These are phyloP conservation scores for Kwoniella bestiolae DNA, from an alignment of 768 basidiomycete genomes.

Conservation along the genomic window DNA sequence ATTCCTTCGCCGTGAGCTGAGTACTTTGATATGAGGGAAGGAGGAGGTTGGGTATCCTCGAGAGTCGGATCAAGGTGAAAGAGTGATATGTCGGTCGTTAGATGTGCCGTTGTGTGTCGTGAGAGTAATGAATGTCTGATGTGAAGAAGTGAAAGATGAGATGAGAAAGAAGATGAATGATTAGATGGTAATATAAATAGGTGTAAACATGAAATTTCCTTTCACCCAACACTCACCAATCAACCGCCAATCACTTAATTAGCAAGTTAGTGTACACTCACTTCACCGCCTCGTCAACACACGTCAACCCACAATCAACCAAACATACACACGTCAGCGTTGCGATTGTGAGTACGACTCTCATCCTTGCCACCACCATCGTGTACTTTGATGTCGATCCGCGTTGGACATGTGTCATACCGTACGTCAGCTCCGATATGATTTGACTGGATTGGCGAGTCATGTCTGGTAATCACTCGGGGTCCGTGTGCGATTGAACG, in stretches of 20 bases:
- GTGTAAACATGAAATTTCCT: not conserved
- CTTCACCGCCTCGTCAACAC: constrained; percentile 8
- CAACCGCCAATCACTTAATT: not conserved
- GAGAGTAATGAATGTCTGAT: not conserved
- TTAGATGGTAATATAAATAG: not conserved
- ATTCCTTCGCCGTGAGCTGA: no score
- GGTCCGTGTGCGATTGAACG: not conserved
- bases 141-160: not conserved
- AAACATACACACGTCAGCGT: not conserved
- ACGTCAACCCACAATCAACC: not conserved
- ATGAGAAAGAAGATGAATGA: not conserved
- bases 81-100: not conserved
- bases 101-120: not conserved
- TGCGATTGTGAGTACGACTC: not conserved
- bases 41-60: no score
- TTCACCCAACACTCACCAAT: not conserved
- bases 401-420: not conserved
- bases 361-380: not conserved
- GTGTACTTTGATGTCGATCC: not conserved
- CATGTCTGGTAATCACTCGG: not conserved
- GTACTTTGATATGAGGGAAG: no score
- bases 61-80: no score
- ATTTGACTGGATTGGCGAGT: not conserved
- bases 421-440: not conserved
- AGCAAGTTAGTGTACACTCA: not conserved